A percentile compares a stretch with the other conserved stretches of the same genome.
phyloP scores from a whole-genome alignment of 768 basidiomycete species.

The Tylopilus sp. region DNA sequence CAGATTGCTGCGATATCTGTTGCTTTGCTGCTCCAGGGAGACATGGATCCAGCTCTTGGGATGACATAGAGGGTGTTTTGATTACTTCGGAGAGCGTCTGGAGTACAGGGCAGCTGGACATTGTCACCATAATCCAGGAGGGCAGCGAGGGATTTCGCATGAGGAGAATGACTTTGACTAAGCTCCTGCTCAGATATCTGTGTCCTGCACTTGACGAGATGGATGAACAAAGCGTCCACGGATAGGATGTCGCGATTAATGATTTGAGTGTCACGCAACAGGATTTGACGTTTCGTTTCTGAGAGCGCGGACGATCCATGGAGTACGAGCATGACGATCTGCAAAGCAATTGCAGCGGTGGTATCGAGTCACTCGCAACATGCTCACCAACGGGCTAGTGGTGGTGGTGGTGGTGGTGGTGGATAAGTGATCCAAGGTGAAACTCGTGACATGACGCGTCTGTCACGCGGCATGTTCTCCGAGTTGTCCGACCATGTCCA shows the following conservation, averaged over 20 bases:
- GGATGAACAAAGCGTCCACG: slow-evolving; percentile 82
- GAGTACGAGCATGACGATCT: slow-evolving; percentile 68
- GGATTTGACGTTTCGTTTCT: slow-evolving; percentile 59
- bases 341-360: neutral
- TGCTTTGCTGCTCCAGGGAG: slow-evolving; percentile 99
- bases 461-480: slow-evolving; percentile 7
- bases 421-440: slow-evolving; percentile 1
- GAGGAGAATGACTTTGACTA: slow-evolving; percentile 37
- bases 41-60: slow-evolving; percentile 87
- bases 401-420: slow-evolving; percentile 7
- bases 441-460: slow-evolving; percentile 24
- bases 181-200: slow-evolving; percentile 46
- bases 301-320: slow-evolving; percentile 77
- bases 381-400: slow-evolving; percentile 10
- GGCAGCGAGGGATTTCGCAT: slow-evolving; percentile 55
- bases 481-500: slow-evolving; percentile 14
- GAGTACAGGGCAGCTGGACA: slow-evolving; percentile 46
- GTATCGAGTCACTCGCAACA: neutral
- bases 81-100: slow-evolving; percentile 28
- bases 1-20: slow-evolving; percentile 92
- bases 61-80: slow-evolving; percentile 64
- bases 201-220: slow-evolving; percentile 70
- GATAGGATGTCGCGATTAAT: slow-evolving; percentile 51
- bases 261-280: slow-evolving; percentile 59
- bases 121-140: slow-evolving; percentile 87